Evolutionary conservation across 2,329 filamentous ascomycete species (phyloP).

Genomic region (Endoconidiophora laricicola): DNA sequence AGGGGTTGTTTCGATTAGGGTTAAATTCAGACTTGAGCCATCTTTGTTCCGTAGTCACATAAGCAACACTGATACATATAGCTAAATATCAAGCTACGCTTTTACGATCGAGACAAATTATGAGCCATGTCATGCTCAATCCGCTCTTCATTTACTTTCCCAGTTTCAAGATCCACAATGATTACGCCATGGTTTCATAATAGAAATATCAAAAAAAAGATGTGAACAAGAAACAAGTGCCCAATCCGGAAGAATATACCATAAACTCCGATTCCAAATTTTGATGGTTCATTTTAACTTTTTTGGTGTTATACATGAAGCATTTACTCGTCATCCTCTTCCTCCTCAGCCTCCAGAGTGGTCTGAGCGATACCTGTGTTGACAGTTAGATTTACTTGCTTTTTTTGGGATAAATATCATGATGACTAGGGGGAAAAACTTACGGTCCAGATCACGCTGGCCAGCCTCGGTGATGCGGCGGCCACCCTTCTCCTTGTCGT

Average conservation of each 20-base stretch:
- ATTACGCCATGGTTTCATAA: slow-evolving; percentile 1
- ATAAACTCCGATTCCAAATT: slow-evolving; percentile 6
- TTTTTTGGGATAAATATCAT: too few species aligned
- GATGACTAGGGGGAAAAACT: slow-evolving; percentile 15
- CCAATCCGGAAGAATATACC: slow-evolving; percentile 6
- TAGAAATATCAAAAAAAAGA: slow-evolving; percentile 2
- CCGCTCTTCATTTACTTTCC: neutral
- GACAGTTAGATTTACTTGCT: slow-evolving; percentile 4
- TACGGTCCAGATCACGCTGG: slow-evolving; percentile 95
- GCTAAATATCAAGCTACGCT: too few species aligned
- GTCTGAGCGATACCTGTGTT: slow-evolving; percentile 57
- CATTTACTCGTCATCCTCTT: slow-evolving; percentile 49
- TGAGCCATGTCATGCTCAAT: neutral
- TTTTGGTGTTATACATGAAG: slow-evolving; percentile 9
- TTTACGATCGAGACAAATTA: neutral
- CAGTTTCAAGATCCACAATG: neutral
- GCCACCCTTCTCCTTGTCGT: slow-evolving; percentile 96
- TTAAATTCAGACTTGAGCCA: too few species aligned
- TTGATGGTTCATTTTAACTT: slow-evolving; percentile 10
- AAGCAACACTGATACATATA: too few species aligned
- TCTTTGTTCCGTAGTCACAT: too few species aligned
- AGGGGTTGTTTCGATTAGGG: too few species aligned
- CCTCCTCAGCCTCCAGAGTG: slow-evolving; percentile 55
- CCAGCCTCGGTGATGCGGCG: slow-evolving; percentile 95
- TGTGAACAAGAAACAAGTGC: slow-evolving; percentile 4